phyloP scores from a whole-genome alignment of 139 green algal species.

The Coelastrella sp. region DNA sequence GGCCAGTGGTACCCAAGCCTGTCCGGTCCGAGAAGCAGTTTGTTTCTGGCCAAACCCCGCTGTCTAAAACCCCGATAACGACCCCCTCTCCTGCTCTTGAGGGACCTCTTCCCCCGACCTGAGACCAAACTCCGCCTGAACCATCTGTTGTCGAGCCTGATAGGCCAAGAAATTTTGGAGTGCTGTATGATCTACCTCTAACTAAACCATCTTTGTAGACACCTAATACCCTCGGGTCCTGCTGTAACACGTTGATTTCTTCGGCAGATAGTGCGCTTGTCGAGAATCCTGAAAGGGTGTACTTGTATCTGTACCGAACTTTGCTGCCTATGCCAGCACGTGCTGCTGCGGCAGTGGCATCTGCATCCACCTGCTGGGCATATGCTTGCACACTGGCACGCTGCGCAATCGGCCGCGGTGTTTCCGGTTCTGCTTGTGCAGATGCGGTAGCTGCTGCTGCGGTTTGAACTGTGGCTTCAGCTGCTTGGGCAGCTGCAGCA shows the following conservation, averaged over 20 bases:
- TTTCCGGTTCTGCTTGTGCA: slow-evolving; percentile 85
- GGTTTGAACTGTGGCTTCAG: too few species aligned
- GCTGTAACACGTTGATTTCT: background rate
- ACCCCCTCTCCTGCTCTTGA: background rate
- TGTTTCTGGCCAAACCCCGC: slow-evolving; percentile 70
- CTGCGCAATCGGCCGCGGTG: background rate
- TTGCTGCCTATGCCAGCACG: background rate
- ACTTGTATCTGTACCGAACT: background rate
- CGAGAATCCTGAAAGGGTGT: background rate
- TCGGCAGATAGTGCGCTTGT: background rate
- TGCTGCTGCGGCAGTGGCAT: background rate
- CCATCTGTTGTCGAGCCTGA: background rate
- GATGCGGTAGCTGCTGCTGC: slow-evolving; percentile 89
- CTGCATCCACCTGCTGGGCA: background rate
- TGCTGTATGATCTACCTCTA: background rate
- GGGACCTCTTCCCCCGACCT: background rate
- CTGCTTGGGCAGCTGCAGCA: slow-evolving; percentile 92
- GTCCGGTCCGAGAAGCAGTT: background rate
- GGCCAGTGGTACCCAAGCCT: background rate
- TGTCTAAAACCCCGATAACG: slow-evolving; percentile 95
- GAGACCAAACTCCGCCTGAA: background rate
- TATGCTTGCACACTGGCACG: background rate
- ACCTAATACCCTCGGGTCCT: background rate
- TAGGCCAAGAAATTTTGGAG: background rate
- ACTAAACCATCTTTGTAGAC: background rate